Evolutionary conservation across 352 stramenopile genomes (phyloP), one percentile per base, ranked within the genome.

Genomic region (Phytopythium chamaehyphon): DNA sequence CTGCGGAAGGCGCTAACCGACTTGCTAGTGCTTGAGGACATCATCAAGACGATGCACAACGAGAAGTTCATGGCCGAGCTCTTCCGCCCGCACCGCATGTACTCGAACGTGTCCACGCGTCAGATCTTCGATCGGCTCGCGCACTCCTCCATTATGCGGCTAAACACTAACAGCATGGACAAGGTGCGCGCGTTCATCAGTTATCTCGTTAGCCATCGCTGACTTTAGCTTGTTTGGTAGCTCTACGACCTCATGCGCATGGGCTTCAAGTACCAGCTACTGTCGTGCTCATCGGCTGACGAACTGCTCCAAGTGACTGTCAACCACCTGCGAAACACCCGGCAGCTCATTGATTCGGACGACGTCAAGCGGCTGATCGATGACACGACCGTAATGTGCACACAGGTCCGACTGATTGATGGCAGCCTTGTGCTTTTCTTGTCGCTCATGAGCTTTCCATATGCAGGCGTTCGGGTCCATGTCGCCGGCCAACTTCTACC

Each of bases 181-280:
- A 97, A 98, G 71, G 77, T 86, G 19, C 19, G 1, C 12, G 6
- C 12, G 6, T 18, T 24, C 38, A 12, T 40, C 8, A 9, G 23
- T 15, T 8, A 18, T 37, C 15, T 6, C 3, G 46, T 16, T 45
- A 19, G 8, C 35, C 15, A 21, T 18, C 3, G 6, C 24, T 16
- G 6, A 35, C 21, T 35, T 11, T 47, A 26, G 1, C 37, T 9
- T 56, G 36, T 16, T 53, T 8, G 9, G 28, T 36, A 59, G 80
- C 83, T 98, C 23, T 97, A 96, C 65, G 91, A 97, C 46, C 70
- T 98, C 52, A 97, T 98, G 85, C 89, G 86, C 50, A 97, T 98
- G 91, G 91, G 88, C n/a, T 96, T 97, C 70, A 98, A 98, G 69
- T 95, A 93, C 61, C 90, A 98, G 56, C 52, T 96, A 5, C 47